Evolutionary conservation across 345 rosid species (phyloP), one percentile per base, ranked within the genome.

Genomic region (Mangifera indica): DNA sequence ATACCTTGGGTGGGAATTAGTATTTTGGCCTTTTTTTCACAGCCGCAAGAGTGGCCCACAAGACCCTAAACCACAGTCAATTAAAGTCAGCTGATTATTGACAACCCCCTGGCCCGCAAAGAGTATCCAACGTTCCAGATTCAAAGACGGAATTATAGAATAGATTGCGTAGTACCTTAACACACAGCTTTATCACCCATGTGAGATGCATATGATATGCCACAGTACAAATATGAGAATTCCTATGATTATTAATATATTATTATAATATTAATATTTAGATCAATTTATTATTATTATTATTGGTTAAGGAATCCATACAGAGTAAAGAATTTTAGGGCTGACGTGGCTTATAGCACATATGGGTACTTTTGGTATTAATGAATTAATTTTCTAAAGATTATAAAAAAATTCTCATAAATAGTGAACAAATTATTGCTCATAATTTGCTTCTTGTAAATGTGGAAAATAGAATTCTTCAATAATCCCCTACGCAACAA

Each of bases 301-400:
- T 17, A 10, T 46, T 70, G 4, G 14, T 42, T 25, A 1, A 15
- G 42, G 54, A 2, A 69, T 69, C 55, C 25, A 11, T 10, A 25
- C 57, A 58, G 13, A 17, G 25, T 0, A 40, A 17, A 68, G 26
- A 57, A 17, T 17, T 69, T 70, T 70, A 46, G 74, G 66, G 74
- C 66, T 25, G 46, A 48, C 66, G 74, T 60, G 74, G 9, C 42
- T 3, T 34, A 34, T 4, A 34, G 7, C 40, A 37, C 8, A 37
- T 7, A 37, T 0, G 10, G 10, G 42, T 0, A 7, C 8, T 37
- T 37, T 37, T 0, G 42, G 8, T 7, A 37, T 37, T 37, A 37
- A 37, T 0, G 6, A 37, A 37, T 5, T 37, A 37, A 5, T 37
- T 37, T 37, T 37, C 8, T 37, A 4, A 34, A 34, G 40, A 34